Conservation (phyloP, 768 basidiomycete genomes). For the Psilocybe cyanescens region DNA sequence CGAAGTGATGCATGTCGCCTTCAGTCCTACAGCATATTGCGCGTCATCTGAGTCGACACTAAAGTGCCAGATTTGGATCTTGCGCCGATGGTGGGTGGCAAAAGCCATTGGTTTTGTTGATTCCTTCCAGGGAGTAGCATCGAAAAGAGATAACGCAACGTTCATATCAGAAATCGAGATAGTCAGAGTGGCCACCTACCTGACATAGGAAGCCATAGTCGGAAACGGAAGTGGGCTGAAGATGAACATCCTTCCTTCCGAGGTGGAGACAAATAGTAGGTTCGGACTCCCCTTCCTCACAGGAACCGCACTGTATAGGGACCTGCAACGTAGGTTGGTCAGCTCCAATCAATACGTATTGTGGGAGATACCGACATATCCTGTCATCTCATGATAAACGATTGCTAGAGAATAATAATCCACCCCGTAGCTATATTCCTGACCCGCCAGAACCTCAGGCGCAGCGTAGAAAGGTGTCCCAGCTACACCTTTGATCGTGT, state of each 20-base stretch:
- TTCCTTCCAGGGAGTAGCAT: too few relatives aligned
- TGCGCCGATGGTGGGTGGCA: neutral
- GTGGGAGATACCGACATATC: slow-evolving; percentile 15
- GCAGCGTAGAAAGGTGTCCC: slow-evolving; percentile 95
- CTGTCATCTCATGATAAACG: slow-evolving; percentile 26
- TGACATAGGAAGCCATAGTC: slow-evolving; percentile 20
- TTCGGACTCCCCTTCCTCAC: slow-evolving; percentile 1
- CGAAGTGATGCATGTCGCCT: neutral
- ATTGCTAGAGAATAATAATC: slow-evolving; percentile 27
- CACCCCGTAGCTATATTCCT: slow-evolving; percentile 56
- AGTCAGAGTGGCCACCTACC: slow-evolving; percentile 1
- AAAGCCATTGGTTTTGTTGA: neutral
- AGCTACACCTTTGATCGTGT: slow-evolving; percentile 41
- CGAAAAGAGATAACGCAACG: too few relatives aligned
- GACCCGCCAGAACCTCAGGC: slow-evolving; percentile 90
- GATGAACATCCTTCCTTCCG: slow-evolving; percentile 17
- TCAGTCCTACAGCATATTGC: neutral
- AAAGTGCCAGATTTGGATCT: slow-evolving; percentile 1
- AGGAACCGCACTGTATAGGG: neutral
- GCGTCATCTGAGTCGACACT: neutral
- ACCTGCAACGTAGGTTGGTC: slow-evolving; percentile 1
- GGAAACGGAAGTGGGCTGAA: slow-evolving; percentile 18
- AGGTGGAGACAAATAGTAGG: slow-evolving; percentile 11
- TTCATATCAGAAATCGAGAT: too few relatives aligned
- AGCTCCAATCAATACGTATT: neutral